phyloP scores from a whole-genome alignment of 495 filamentous ascomycete genomes.

The Podospora pseudoanserina region DNA sequence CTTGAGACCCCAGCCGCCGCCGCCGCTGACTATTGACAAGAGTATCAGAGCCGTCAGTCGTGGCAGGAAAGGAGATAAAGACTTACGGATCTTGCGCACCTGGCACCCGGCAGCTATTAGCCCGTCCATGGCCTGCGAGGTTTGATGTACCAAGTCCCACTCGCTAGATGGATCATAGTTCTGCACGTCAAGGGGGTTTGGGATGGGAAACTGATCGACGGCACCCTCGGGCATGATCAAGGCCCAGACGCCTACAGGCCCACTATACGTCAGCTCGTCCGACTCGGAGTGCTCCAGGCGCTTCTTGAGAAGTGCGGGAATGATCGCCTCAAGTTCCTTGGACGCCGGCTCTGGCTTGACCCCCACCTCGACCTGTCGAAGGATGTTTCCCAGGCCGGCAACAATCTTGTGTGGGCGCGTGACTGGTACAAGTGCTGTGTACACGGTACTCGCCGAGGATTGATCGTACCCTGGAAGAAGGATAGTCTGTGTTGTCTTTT shows the following conservation, averaged over 20 bases:
- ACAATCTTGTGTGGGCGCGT: slow-evolving; percentile 61
- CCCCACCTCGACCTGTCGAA: slow-evolving; percentile 60
- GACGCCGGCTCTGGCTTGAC: slow-evolving; percentile 61
- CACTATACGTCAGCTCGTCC: slow-evolving; percentile 27
- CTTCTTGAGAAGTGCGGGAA: slow-evolving; percentile 57
- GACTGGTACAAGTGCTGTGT: slow-evolving; percentile 59
- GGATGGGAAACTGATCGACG: slow-evolving; percentile 4
- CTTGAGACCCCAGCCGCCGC: slow-evolving; percentile 88
- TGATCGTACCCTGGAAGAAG: slow-evolving; percentile 6
- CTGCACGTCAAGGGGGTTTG: not conserved
- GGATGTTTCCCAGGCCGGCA: slow-evolving; percentile 75
- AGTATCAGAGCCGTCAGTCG: not conserved
- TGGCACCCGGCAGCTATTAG: slow-evolving; percentile 49
- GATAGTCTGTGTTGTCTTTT: slow-evolving; percentile 33
- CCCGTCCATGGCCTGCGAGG: slow-evolving; percentile 17
- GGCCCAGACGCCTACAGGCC: slow-evolving; percentile 70
- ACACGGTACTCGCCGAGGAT: slow-evolving; percentile 23
- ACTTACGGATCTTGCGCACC: slow-evolving; percentile 59
- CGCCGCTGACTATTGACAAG: slow-evolving; percentile 66
- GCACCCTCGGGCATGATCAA: slow-evolving; percentile 52
- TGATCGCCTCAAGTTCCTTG: slow-evolving; percentile 64
- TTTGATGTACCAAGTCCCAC: slow-evolving; percentile 7
- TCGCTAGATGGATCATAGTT: slow-evolving; percentile 9
- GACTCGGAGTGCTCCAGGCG: slow-evolving; percentile 17
- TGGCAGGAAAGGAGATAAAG: not conserved